Conservation (phyloP, 768 basidiomycete species). For the Russula griseocarnosa region DNA sequence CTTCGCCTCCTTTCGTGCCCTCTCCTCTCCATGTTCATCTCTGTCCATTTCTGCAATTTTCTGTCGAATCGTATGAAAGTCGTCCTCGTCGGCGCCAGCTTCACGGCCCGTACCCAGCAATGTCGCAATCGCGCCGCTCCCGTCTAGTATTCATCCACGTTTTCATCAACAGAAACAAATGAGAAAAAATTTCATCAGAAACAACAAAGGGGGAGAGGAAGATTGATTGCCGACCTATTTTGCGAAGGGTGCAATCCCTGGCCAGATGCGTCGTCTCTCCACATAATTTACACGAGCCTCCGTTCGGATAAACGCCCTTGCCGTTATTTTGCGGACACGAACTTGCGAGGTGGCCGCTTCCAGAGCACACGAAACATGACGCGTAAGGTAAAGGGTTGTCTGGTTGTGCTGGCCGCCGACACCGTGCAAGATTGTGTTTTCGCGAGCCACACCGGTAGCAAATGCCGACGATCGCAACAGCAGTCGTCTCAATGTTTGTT, state of each 20-base stretch:
- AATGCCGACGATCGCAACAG: conserved; percentile 66
- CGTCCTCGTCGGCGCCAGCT: conserved; percentile 89
- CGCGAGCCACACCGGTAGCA: conserved; percentile 54
- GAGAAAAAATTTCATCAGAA: not conserved
- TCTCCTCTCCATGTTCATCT: conserved; percentile 51
- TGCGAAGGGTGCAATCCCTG: conserved; percentile 69
- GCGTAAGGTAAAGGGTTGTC: conserved; percentile 77
- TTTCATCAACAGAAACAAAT: not conserved
- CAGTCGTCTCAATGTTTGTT: conserved; percentile 43
- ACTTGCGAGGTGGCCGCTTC: conserved; percentile 80
- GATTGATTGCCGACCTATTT: conserved; percentile 37
- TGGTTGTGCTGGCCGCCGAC: conserved; percentile 60
- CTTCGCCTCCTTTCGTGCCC: conserved; percentile 40
- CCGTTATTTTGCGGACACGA: conserved; percentile 75
- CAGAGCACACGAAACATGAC: conserved; percentile 86
- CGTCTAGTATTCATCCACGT: conserved; percentile 36
- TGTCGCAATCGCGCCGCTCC: conserved; percentile 39
- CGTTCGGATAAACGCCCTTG: conserved; percentile 85
- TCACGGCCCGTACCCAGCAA: conserved; percentile 47
- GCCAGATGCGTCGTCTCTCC: conserved; percentile 81
- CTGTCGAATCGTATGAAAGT: conserved; percentile 81
- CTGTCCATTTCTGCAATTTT: conserved; percentile 55
- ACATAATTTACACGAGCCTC: conserved; percentile 87
- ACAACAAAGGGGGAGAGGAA: not conserved
- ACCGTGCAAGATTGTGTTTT: conserved; percentile 73